These are phyloP conservation scores for Sporothrix curviconia DNA, from an alignment of 2,329 filamentous ascomycete genomes.

Conservation along the genomic window DNA sequence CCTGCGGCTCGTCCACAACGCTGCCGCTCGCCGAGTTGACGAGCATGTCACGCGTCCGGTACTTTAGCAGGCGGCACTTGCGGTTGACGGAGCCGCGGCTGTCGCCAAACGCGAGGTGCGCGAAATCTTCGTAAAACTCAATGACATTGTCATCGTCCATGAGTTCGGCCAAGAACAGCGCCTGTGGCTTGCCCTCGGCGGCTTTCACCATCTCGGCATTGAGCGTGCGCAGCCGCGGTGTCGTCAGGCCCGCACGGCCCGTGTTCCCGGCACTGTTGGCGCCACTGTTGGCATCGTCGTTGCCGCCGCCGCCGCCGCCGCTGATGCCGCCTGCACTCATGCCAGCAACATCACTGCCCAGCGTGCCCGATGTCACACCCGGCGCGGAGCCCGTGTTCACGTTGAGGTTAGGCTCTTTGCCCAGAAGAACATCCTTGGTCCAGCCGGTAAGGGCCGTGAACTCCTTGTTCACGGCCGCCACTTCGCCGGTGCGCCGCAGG, in stretches of 20 bases:
- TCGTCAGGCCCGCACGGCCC: conserved; percentile 39
- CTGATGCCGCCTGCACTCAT: conserved; percentile 31
- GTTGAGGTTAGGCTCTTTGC: conserved; percentile 81
- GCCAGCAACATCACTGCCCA: too few relatives aligned
- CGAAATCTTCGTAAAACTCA: conserved; percentile 93
- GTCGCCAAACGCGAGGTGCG: conserved; percentile 85
- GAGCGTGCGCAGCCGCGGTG: conserved; percentile 44
- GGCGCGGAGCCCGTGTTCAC: conserved; percentile 58
- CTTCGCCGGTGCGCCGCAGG: conserved; percentile 83
- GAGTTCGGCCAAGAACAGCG: conserved; percentile 85
- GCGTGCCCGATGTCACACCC: conserved; percentile 28
- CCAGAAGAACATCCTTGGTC: conserved; percentile 82
- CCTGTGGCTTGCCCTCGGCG: conserved; percentile 53
- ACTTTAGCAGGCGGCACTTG: conserved; percentile 82
- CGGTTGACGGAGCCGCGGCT: conserved; percentile 78
- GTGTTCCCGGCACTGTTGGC: conserved; percentile 37
- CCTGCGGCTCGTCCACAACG: conserved; percentile 9
- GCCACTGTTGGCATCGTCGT: conserved; percentile 10
- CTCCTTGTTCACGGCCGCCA: conserved; percentile 93
- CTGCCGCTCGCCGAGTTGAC: conserved; percentile 30
- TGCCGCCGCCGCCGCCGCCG: neutral
- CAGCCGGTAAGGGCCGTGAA: conserved; percentile 94
- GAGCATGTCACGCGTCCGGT: conserved; percentile 64
- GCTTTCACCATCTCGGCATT: conserved; percentile 25
- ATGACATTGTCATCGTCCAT: conserved; percentile 90